Base-by-base conservation (phyloP, 2,329 filamentous ascomycete species). In the Zymoseptoria ardabiliae region DNA sequence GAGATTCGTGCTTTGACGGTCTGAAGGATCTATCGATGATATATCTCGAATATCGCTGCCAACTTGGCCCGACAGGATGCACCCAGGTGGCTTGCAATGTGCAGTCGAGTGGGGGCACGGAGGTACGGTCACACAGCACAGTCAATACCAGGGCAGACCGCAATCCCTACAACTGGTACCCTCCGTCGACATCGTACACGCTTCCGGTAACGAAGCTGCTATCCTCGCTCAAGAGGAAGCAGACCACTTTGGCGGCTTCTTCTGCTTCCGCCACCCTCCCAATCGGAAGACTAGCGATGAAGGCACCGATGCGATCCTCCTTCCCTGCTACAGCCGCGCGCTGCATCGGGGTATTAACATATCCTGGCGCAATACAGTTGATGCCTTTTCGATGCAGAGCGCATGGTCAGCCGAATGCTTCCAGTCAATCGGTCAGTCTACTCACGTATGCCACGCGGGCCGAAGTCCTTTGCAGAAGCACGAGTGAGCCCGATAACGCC, bases 181-280 rank as follows among this genome's bases (percentile, higher is more conserved):
- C 78, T 3, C 79, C 79, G 68, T 81, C 79, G 21, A 81, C 76
- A 55, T 69, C 74, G 53, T 77, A 72, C 4, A 77, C 72, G 9
- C 73, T 70, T 0, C 79, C 78, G 1, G 79, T 81, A 1, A 79
- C 76, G 65, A 75, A 81, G 2, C 74, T 76, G 1, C 74, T 68
- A 9, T 76, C 75, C 59, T 78, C 75, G 50, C 77, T 77, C 19
- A 81, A 67, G 61, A 82, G 63, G 51, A 79, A 81, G n/a, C 77
- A 71, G 25, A 80, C 74, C 1, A 79, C 70, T n/a, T 75, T 73
- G 9, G 78, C 78, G 0, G 75, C 69, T 59, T 77, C 75, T 41
- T 69, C 69, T 50, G 71, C 41, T 21, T 63, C 55, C 7, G 57
- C 66, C 13, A 52, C 52, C 49, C 67, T 48, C 9, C 50, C 58